Percentiles rank a stretch among this genome's conserved stretches.
These are phyloP conservation scores for Haematococcus sp. DNA, from an alignment of 139 green algal genomes.

Conservation along the genomic window DNA sequence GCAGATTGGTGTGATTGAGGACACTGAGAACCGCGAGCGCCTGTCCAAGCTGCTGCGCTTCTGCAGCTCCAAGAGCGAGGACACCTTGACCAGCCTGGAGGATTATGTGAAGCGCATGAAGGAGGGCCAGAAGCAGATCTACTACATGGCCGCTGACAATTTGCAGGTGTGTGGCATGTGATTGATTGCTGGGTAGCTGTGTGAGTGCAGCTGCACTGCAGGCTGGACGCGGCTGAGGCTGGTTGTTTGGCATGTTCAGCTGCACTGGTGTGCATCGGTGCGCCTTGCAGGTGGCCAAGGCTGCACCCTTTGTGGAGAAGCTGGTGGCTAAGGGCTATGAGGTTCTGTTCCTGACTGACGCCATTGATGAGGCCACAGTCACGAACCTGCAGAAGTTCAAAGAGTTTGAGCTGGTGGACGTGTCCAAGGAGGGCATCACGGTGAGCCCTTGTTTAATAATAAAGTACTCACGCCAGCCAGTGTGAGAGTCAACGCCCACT, in stretches of 20 bases:
- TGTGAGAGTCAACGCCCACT: no score
- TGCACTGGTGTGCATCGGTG: no score
- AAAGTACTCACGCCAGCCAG: no score
- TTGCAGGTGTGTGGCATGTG: constrained; percentile 17
- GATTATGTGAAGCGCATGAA: constrained; percentile 91
- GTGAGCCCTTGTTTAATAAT: constrained; percentile 8
- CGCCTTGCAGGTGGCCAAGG: constrained; percentile 49
- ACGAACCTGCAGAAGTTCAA: constrained; percentile 82
- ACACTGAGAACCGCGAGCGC: constrained; percentile 69
- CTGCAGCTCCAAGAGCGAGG: constrained; percentile 54
- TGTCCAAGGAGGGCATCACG: constrained; percentile 87
- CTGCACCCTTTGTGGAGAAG: constrained; percentile 86
- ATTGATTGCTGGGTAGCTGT: neutral
- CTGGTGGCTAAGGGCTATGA: constrained; percentile 81
- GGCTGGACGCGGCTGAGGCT: no score
- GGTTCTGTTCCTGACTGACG: constrained; percentile 94
- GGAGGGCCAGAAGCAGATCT: constrained; percentile 87
- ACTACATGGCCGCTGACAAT: constrained; percentile 80
- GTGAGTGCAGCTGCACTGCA: neutral
- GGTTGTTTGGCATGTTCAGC: no score
- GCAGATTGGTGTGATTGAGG: constrained; percentile 91
- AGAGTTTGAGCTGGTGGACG: constrained; percentile 86
- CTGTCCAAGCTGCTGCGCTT: constrained; percentile 88
- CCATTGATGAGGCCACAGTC: constrained; percentile 92
- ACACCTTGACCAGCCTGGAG: constrained; percentile 63